Evolutionary conservation across 2,329 filamentous ascomycete species (phyloP), one percentile per base, ranked within the genome.

Genomic region (Diaporthe capsici): DNA sequence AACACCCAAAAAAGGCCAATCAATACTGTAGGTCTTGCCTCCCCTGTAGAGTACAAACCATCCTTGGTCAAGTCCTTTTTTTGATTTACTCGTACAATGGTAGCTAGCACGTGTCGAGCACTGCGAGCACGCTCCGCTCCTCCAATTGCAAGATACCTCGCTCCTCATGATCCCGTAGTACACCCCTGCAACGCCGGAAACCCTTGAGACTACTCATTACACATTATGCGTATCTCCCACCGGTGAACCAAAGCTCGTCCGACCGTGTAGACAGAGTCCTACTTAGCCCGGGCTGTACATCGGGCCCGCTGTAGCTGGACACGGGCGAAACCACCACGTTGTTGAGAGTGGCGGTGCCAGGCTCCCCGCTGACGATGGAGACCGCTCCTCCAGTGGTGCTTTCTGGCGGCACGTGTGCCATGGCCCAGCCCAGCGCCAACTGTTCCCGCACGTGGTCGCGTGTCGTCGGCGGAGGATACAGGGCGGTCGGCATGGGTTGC

Each of bases 191-290:
- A 28, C n/a, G 39, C 65, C 63, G 31, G n/a, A 55, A 39, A 42
- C 34, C 15, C 5, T 70, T 10, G 7, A 42, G 7, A 28, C 22
- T 3, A 1, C 2, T 22, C 37, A 65, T 65, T 34, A 58, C 15
- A 58, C 12, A 47, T 55, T 68, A 80, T 7, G 79, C 77, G 42
- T 79, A 79, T n/a, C 79, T 75, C 17, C 20, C 76, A 28, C 74
- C 74, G 2, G 77, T 77, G 31, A 84, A 79, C 74, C 82, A 86
- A 5, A 87, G 78, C 77, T 87, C 86, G 37, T 87, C 86, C 2
- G 85, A 87, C 73, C 85, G 81, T 6, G 84, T 86, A 10, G 86
- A 85, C 78, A 84, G 76, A 0, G 82, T 82, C 70, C 85, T 81
- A 25, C 81, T 81, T 9, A 85, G 78, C 57, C 80, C 49, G 77